Conservation (phyloP, 495 filamentous ascomycete species). For the Aspergillus kassunensis region DNA sequence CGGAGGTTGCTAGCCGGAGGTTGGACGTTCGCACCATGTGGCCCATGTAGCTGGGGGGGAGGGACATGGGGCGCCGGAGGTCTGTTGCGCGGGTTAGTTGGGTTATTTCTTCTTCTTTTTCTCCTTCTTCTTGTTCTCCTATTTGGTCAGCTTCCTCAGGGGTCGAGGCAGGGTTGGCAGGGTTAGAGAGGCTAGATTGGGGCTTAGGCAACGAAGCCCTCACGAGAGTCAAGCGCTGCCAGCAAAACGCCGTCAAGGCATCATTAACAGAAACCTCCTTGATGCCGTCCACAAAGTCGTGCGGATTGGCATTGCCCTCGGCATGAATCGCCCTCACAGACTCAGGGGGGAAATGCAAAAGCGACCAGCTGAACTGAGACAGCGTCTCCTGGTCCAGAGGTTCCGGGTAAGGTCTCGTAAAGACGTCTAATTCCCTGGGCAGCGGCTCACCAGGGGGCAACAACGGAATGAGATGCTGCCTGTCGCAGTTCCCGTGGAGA, state of each 20-base stretch:
- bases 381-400: not conserved
- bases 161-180: not conserved
- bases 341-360: conserved; percentile 20
- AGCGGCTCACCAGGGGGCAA: conserved; percentile 24
- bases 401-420: not conserved
- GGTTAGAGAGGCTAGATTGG: too few relatives aligned
- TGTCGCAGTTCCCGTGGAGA: conserved; percentile 31
- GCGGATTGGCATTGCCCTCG: conserved; percentile 11
- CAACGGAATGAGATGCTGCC: conserved; percentile 27
- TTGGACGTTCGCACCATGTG: conserved; percentile 26
- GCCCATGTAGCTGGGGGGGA: conserved; percentile 39
- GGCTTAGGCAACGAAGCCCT: too few relatives aligned
- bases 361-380: conserved; percentile 15
- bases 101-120: too few relatives aligned
- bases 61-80: conserved; percentile 24
- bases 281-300: not conserved
- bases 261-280: conserved; percentile 46
- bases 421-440: not conserved
- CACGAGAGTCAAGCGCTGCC: conserved; percentile 28
- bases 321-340: conserved; percentile 18
- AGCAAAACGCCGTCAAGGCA: conserved; percentile 48
- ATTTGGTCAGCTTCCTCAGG: too few relatives aligned
- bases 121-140: too few relatives aligned
- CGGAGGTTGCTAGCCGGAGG: conserved; percentile 21
- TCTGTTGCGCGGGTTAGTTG: conserved; percentile 40